Evolutionary conservation across 139 green algal genomes (phyloP).

Genomic region (Astrephomene gubernaculifera): DNA sequence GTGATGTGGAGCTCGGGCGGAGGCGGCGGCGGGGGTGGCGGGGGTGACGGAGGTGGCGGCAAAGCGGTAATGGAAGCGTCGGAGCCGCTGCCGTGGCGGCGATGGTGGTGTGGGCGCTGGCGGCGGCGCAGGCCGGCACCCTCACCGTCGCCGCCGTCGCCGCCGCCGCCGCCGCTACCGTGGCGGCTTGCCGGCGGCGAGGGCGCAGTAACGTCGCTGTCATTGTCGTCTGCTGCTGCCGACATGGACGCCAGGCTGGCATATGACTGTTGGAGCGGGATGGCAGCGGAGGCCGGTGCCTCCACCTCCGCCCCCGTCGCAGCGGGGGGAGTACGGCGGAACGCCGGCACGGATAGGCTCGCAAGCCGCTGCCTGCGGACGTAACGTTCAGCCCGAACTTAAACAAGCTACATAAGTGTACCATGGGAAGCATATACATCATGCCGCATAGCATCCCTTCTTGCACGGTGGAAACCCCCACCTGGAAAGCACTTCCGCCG

Average conservation of each 20-base stretch:
- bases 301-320: no score
- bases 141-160: conserved; percentile 5
- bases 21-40: background rate
- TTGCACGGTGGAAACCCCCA: no score
- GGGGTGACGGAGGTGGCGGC: background rate
- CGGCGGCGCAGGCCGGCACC: background rate
- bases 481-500: background rate
- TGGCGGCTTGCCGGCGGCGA: background rate
- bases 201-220: background rate
- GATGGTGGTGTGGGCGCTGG: background rate
- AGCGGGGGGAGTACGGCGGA: no score
- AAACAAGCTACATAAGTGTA: no score
- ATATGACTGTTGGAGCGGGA: no score
- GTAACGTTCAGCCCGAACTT: no score
- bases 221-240: background rate
- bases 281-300: no score
- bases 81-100: background rate
- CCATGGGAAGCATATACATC: no score
- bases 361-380: no score
- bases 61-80: background rate
- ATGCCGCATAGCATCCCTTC: no score
- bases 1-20: conserved; percentile 11
- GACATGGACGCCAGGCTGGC: no score
- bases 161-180: conserved; percentile 30
- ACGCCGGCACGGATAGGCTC: no score